Conservation (phyloP, 306 rosid species). For the Calophaca sinica region DNA sequence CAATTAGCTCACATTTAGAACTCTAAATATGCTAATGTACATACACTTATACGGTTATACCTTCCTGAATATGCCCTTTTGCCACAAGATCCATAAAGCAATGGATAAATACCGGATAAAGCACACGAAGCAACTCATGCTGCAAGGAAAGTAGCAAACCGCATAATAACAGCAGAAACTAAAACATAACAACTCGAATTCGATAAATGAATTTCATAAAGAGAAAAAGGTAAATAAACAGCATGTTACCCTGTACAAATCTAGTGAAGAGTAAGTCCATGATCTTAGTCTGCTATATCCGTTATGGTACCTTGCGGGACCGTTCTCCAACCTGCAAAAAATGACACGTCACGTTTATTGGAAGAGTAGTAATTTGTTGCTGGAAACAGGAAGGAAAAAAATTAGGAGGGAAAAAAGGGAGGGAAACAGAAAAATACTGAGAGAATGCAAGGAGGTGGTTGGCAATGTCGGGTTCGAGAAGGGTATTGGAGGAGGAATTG, state of each 20-base stretch:
- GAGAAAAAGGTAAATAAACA: background rate
- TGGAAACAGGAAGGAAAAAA: background rate
- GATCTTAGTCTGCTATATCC: constrained; percentile 86
- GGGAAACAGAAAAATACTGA: constrained; percentile 48
- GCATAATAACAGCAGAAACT: constrained; percentile 2
- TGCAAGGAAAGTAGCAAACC: constrained; percentile 49
- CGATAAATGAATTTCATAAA: constrained; percentile 6
- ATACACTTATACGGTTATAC: constrained; percentile 42
- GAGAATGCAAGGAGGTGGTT: constrained; percentile 67
- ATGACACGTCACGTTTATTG: background rate
- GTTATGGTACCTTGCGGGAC: constrained; percentile 78
- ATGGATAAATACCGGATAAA: constrained; percentile 93
- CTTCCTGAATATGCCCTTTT: constrained; percentile 92
- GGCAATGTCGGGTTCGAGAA: constrained; percentile 68
- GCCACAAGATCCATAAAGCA: constrained; percentile 99
- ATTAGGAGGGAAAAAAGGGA: background rate
- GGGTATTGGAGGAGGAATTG: constrained; percentile 50
- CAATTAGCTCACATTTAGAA: background rate
- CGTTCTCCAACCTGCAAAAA: constrained; percentile 67
- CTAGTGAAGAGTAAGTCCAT: constrained; percentile 84
- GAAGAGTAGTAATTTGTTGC: background rate
- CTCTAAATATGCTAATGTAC: background rate
- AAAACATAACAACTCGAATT: background rate
- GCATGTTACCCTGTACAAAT: constrained; percentile 74
- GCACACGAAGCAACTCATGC: constrained; percentile 97